Percentiles rank a stretch among this genome's conserved stretches.
phyloP scores from a whole-genome alignment of 2,329 filamentous ascomycete species.

The Aspergillus sp. region DNA sequence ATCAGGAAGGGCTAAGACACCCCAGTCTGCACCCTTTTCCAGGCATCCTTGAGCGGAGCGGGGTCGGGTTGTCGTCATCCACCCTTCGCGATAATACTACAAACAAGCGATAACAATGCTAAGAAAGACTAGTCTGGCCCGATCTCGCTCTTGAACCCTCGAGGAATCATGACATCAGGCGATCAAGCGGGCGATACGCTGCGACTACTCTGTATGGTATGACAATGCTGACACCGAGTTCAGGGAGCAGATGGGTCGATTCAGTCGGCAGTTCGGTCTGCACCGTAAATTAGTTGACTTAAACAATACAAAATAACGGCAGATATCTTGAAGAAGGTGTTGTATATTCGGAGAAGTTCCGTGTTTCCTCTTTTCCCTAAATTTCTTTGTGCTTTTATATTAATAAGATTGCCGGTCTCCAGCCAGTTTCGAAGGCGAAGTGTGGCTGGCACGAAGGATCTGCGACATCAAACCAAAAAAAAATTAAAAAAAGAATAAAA shows the following conservation, averaged over 20 bases:
- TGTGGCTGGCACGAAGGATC: conserved; percentile 20
- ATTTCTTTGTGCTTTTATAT: neutral
- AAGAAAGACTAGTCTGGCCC: neutral
- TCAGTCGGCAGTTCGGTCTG: conserved; percentile 1
- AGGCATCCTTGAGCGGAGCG: conserved; percentile 1
- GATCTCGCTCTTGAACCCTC: neutral
- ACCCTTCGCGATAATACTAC: neutral
- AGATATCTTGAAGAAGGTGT: too few species aligned
- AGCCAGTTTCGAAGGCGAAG: conserved; percentile 11
- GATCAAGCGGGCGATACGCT: conserved; percentile 1
- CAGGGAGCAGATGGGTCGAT: conserved; percentile 2
- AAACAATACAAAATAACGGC: neutral
- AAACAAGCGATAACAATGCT: neutral
- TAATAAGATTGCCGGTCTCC: conserved; percentile 7
- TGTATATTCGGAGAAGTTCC: neutral
- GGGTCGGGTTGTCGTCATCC: conserved; percentile 3
- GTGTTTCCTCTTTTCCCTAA: neutral
- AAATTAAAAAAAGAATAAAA: conserved; percentile 5
- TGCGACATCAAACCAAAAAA: conserved; percentile 15
- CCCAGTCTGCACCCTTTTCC: neutral
- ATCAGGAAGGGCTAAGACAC: neutral
- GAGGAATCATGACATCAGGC: conserved; percentile 15
- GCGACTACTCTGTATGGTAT: conserved; percentile 1
- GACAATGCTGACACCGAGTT: conserved; percentile 1
- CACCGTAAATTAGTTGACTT: neutral